Base-by-base conservation (phyloP, 805 yeast species). In the Monosporozyma aerobia region DNA sequence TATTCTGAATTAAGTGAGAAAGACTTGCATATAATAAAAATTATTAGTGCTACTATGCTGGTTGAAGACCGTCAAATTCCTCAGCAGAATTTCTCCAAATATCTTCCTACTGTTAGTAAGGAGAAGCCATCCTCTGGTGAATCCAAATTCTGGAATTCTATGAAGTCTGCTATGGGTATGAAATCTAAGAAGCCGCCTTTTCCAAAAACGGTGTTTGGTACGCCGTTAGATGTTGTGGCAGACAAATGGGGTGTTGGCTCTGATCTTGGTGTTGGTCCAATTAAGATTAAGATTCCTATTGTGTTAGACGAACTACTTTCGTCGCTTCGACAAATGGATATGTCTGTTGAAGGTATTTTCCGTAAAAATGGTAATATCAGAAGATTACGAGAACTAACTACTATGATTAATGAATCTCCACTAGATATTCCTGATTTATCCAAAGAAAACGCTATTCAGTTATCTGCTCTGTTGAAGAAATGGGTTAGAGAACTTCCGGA, bases 271-370 rank as follows among this genome's bases (percentile, higher is more conserved):
- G 85, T 85, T 47, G 96, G 96, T 0, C 90, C 96, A 0, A 73
- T 82, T 1, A 82, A 82, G 57, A 76, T 94, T 44, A 77, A 82
- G 39, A 85, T 94, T 44, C 99, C 99, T 0, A 77, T 87, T 48
- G 73, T 94, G 40, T 76, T 94, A 44, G 98, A 92, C 61, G 98
- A 94, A 62, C 73, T 90, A 16, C 81, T 94, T 37, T 78, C 81
- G 32, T 87, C 95, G 0, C 78, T 94, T 73, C 79, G 87, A 51
- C 92, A 85, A 54, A 89, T 87, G 75, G 98, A 94, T 69, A 81
- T 92, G 85, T 87, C 97, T 2, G 90, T 83, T 32, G 99, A 94
- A 69, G 99, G 99, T 54, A 85, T 94, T 4, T 94, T 94, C 77
- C 80, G 99, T 62, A 85, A 90, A 64, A 94, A 94, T 65, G 99